Base-by-base conservation (phyloP, 2,329 filamentous ascomycete species). In the Thermothelomyces thermophilus region DNA sequence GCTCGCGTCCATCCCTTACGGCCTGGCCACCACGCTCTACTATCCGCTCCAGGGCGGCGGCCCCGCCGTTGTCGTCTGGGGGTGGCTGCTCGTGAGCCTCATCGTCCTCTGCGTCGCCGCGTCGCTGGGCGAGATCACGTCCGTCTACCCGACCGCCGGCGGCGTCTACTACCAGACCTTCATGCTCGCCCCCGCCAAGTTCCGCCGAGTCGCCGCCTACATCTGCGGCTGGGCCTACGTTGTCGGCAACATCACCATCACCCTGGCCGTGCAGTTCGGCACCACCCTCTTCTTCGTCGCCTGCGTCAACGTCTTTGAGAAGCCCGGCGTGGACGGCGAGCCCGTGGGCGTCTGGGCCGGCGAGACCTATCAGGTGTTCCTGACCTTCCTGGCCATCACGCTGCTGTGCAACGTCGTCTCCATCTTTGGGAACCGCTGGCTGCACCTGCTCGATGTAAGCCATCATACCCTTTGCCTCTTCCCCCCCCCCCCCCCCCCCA, bases 151-250 rank as follows among this genome's bases (percentile, higher is more conserved):
- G 19, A 88, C 84, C n/a, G 82, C 83, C 44, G 84, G 84, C 61
- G 85, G 84, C 49, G 84, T 88, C 47, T 89, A 90, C 70, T 88
- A 87, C 65, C 84, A 87, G 69, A 83, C 84, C 5, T 88, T 85
- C 63, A 87, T 87, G 80, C 76, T 90, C 13, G 76, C 84, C 0
- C 74, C 82, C 16, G 64, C 74, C 22, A 66, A 65, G 14, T 84
- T 78, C 69, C 80, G 84, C 46, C 77, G 75, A 36, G 68, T 85
- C 14, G 73, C 83, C 14, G 82, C 82, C 28, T 89, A 83, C 79
- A 79, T 86, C 53, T 85, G 82, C 57, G 85, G 85, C 53, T 90
- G 85, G 85, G 72, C 84, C 19, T 90, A 86, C 63, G 77, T 87
- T 16, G 81, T 88, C 45, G 87, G 87, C 51, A 90, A 90, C 68